phyloP scores from a whole-genome alignment of 2,329 filamentous ascomycete genomes.

The Mycogone perniciosa region DNA sequence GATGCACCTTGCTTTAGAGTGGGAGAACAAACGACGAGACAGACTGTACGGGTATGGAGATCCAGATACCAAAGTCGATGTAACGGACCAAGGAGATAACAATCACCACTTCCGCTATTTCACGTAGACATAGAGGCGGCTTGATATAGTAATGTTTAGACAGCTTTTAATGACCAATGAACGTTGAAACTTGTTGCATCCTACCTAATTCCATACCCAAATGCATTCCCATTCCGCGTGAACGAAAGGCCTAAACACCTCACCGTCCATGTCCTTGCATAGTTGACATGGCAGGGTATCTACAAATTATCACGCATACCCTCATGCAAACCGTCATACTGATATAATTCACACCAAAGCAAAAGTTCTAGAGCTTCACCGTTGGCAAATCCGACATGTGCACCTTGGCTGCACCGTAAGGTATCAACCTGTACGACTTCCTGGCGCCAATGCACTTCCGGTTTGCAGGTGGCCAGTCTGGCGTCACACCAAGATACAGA shows the following conservation, averaged over 20 bases:
- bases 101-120: constrained; percentile 17
- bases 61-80: constrained; percentile 11
- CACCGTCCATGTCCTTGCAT: too few species aligned
- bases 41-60: constrained; percentile 10
- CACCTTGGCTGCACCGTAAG: constrained; percentile 41
- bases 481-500: constrained; percentile 25
- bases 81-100: constrained; percentile 15
- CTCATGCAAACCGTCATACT: neutral
- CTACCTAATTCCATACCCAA: neutral
- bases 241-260: neutral
- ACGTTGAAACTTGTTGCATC: neutral
- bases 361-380: constrained; percentile 5
- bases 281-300: neutral
- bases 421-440: constrained; percentile 31
- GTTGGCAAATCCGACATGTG: constrained; percentile 31
- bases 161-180: neutral
- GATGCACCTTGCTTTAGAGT: constrained; percentile 12
- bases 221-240: too few species aligned
- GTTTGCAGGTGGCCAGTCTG: constrained; percentile 19
- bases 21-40: constrained; percentile 16
- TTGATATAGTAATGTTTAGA: neutral
- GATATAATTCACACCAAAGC: neutral
- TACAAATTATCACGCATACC: neutral
- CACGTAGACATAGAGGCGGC: constrained; percentile 4
- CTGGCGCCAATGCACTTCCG: constrained; percentile 21